These are phyloP conservation scores for Lachnellula occidentalis DNA, from an alignment of 2,329 filamentous ascomycete genomes.

Conservation along the genomic window DNA sequence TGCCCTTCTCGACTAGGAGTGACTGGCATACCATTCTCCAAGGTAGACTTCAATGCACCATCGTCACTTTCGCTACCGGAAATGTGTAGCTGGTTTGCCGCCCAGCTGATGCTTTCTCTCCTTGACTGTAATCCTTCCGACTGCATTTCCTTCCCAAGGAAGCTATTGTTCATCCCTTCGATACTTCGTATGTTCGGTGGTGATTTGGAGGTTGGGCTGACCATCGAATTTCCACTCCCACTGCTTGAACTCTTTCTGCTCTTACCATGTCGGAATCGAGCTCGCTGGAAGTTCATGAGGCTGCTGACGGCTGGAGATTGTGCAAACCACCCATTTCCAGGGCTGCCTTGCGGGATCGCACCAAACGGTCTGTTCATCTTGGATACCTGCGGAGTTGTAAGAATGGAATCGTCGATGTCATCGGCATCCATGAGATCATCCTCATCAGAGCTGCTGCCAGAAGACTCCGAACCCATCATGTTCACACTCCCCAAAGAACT, in stretches of 20 bases:
- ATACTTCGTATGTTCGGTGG: slow-evolving; percentile 53
- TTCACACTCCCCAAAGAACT: slow-evolving; percentile 53
- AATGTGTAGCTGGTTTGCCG: slow-evolving; percentile 82
- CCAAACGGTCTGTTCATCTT: slow-evolving; percentile 49
- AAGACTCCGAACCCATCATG: slow-evolving; percentile 74
- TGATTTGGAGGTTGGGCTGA: slow-evolving; percentile 67
- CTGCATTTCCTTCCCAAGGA: slow-evolving; percentile 47
- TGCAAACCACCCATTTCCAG: slow-evolving; percentile 57
- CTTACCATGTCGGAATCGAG: slow-evolving; percentile 52
- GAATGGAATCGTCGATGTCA: slow-evolving; percentile 69
- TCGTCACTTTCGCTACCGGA: slow-evolving; percentile 77
- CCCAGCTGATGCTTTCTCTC: slow-evolving; percentile 84
- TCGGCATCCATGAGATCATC: slow-evolving; percentile 68
- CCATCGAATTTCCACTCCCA: slow-evolving; percentile 65
- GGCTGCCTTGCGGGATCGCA: slow-evolving; percentile 39
- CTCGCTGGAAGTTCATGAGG: slow-evolving; percentile 72
- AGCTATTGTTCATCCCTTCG: slow-evolving; percentile 35
- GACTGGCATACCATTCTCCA: slow-evolving; percentile 36
- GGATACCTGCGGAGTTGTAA: slow-evolving; percentile 74
- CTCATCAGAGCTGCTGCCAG: slow-evolving; percentile 64
- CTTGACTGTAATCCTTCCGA: slow-evolving; percentile 51
- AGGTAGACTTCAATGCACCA: slow-evolving; percentile 44
- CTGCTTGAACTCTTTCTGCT: slow-evolving; percentile 64
- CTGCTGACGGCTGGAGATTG: slow-evolving; percentile 68
- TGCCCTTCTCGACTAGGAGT: slow-evolving; percentile 50